Evolutionary conservation across 805 yeast genomes (phyloP).

Genomic region (Kockiozyma suomiensis): DNA sequence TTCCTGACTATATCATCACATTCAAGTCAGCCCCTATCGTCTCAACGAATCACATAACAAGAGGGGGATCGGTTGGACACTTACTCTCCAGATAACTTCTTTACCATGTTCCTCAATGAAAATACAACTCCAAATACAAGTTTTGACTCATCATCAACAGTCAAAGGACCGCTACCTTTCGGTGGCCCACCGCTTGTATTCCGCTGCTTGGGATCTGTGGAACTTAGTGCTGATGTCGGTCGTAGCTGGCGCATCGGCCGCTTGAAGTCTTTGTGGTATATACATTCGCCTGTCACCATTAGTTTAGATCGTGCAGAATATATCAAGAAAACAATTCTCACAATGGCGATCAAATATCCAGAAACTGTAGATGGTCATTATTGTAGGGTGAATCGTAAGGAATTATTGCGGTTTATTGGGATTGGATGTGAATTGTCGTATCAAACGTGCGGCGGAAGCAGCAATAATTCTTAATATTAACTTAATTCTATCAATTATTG

Average conservation of each 20-base stretch:
- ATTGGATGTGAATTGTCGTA: not conserved
- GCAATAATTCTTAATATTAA: too few species aligned
- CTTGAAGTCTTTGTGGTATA: conserved; percentile 68
- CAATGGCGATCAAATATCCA: conserved; percentile 94
- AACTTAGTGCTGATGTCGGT: not conserved
- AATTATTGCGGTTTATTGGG: not conserved
- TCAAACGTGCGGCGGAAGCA: too few species aligned
- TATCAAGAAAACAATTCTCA: conserved; percentile 37
- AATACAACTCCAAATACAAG: conserved; percentile 82
- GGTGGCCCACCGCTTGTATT: conserved; percentile 15
- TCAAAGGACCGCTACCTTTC: conserved; percentile 17
- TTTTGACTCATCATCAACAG: conserved; percentile 69
- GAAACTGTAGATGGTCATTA: conserved; percentile 76
- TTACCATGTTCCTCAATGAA: conserved; percentile 74
- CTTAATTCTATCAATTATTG: too few species aligned
- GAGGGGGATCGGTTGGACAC: too few species aligned
- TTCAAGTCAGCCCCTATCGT: not conserved
- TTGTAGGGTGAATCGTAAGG: not conserved
- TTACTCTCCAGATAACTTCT: conserved; percentile 51
- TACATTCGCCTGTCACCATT: conserved; percentile 58
- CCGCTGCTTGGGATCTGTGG: not conserved
- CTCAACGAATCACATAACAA: too few species aligned
- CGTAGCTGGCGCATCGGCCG: conserved; percentile 26
- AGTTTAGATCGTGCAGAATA: not conserved
- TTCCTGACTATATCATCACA: conserved; percentile 41